Percentiles rank a stretch among this genome's conserved stretches.
phyloP scores from a whole-genome alignment of 2,329 filamentous ascomycete species.

The Rutstroemia sydowiana region DNA sequence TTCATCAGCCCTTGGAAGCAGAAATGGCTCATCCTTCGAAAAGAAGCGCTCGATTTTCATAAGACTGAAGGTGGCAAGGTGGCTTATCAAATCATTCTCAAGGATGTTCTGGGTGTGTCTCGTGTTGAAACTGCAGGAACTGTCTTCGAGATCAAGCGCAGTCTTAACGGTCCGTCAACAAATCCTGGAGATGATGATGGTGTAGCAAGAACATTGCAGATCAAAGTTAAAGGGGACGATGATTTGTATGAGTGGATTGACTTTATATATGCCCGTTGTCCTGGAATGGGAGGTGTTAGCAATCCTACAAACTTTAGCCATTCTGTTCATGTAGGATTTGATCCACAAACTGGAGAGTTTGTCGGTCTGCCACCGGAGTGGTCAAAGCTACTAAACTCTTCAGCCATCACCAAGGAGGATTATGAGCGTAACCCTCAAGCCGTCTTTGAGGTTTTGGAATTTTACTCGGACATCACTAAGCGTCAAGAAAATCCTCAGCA shows the following conservation, averaged over 20 bases:
- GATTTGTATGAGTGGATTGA: constrained; percentile 99
- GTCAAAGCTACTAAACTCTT: constrained; percentile 93
- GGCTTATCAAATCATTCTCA: no score
- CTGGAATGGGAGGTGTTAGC: constrained; percentile 95
- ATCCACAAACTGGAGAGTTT: constrained; percentile 90
- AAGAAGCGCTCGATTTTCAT: no score
- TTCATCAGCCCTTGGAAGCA: constrained; percentile 77
- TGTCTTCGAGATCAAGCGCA: constrained; percentile 87
- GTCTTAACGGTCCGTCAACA: constrained; percentile 58
- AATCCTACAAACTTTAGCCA: constrained; percentile 98
- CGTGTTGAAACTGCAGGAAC: constrained; percentile 86
- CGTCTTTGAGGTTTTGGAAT: constrained; percentile 73
- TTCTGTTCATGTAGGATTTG: constrained; percentile 94
- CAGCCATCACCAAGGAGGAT: constrained; percentile 96
- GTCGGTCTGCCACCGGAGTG: constrained; percentile 91
- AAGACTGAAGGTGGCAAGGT: no score
- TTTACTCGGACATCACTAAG: constrained; percentile 79
- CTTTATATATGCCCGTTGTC: constrained; percentile 92
- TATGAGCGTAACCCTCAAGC: constrained; percentile 94
- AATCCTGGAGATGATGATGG: constrained; percentile 69
- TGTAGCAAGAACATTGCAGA: constrained; percentile 74
- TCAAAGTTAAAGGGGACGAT: constrained; percentile 90
- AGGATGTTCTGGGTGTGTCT: constrained; percentile 60
- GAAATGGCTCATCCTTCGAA: no score
- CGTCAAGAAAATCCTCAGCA: constrained; percentile 62